A percentile compares a stretch with the other conserved stretches of the same genome.
phyloP scores from a whole-genome alignment of 306 rosid genomes.

The Mimosa pudica region DNA sequence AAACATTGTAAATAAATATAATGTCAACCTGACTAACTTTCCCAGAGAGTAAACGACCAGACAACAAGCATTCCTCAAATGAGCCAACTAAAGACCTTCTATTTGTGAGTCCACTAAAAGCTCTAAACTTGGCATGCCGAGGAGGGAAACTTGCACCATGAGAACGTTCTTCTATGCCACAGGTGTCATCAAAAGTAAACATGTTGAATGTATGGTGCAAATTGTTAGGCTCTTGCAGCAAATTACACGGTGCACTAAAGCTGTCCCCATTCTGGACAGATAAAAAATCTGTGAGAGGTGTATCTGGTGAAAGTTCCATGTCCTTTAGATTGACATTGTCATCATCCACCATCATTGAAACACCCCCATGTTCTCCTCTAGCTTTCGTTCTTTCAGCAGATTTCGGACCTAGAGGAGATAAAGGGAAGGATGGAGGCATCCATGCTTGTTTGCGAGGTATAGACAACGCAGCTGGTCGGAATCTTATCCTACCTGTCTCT shows the following conservation, averaged over 20 bases:
- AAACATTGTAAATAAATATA: constrained; percentile 16
- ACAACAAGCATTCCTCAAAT: constrained; percentile 82
- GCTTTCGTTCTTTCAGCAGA: constrained; percentile 42
- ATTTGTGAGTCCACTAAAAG: constrained; percentile 44
- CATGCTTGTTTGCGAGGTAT: constrained; percentile 43
- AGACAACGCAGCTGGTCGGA: constrained; percentile 38
- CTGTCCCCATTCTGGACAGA: constrained; percentile 37
- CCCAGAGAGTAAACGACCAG: constrained; percentile 65
- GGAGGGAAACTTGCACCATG: constrained; percentile 47
- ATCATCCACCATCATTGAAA: constrained; percentile 39
- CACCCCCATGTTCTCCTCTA: constrained; percentile 35
- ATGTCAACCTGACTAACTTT: constrained; percentile 65
- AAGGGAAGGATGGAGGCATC: constrained; percentile 50
- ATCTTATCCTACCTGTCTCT: constrained; percentile 37
- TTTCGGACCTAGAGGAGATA: constrained; percentile 76
- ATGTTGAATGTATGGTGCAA: constrained; percentile 42
- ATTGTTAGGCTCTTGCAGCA: constrained; percentile 37
- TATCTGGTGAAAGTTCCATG: constrained; percentile 49
- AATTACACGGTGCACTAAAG: constrained; percentile 35
- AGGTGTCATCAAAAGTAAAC: constrained; percentile 41
- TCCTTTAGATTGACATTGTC: constrained; percentile 44
- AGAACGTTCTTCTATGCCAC: constrained; percentile 43
- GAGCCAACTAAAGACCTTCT: constrained; percentile 86
- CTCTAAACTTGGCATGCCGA: constrained; percentile 40
- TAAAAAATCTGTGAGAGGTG: constrained; percentile 39